Percentiles rank a stretch among this genome's conserved stretches.
phyloP scores from a whole-genome alignment of 352 stramenopile species.

The Pythium oligandrum region DNA sequence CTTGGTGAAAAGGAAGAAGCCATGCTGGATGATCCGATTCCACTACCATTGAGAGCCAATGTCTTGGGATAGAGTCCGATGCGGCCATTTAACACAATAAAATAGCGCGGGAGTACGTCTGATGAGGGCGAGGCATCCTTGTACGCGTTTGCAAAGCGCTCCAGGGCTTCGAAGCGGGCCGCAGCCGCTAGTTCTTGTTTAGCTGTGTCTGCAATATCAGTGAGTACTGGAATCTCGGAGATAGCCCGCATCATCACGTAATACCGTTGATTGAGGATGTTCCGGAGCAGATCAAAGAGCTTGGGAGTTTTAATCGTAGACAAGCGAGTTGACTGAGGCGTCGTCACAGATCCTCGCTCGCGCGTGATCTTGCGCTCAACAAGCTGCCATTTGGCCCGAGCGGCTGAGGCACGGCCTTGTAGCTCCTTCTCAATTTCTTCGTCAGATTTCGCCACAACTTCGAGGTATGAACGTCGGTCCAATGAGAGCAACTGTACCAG shows the following conservation, averaged over 20 bases:
- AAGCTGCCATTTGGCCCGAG: conserved; percentile 45
- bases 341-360: neutral
- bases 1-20: too few species aligned
- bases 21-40: too few species aligned
- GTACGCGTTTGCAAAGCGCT: conserved; percentile 40
- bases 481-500: conserved; percentile 34
- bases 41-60: too few species aligned
- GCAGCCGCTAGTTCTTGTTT: conserved; percentile 43
- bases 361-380: conserved; percentile 30
- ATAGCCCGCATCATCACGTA: conserved; percentile 53
- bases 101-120: conserved; percentile 26
- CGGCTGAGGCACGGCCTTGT: conserved; percentile 22
- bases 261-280: conserved; percentile 62
- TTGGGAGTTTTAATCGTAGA: conserved; percentile 30
- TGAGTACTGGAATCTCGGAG: conserved; percentile 39
- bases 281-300: conserved; percentile 60
- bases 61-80: conserved; percentile 32
- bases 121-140: conserved; percentile 14
- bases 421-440: conserved; percentile 46
- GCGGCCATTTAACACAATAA: conserved; percentile 41
- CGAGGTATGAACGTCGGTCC: conserved; percentile 26
- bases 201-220: conserved; percentile 27
- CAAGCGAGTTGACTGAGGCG: neutral
- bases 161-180: conserved; percentile 52
- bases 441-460: conserved; percentile 38